phyloP scores from a whole-genome alignment of 116 monocot genomes.

The Trichopus zeylanicus region DNA sequence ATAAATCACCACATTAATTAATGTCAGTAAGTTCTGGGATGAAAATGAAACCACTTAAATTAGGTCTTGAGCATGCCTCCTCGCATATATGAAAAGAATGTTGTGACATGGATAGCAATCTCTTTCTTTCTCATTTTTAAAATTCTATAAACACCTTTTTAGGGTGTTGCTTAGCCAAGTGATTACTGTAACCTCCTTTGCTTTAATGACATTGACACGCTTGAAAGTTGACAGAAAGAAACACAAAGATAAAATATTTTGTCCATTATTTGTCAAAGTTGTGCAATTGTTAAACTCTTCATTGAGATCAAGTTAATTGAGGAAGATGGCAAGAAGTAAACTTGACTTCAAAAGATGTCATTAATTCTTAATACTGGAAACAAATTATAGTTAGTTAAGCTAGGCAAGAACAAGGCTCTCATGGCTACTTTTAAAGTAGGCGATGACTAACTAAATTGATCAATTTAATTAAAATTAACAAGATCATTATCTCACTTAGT shows the following conservation, averaged over 20 bases:
- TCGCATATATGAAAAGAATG: not conserved
- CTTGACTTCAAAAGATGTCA: too few species aligned
- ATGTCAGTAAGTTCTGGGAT: not conserved
- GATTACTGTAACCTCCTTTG: not conserved
- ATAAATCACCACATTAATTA: not conserved
- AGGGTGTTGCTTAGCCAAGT: not conserved
- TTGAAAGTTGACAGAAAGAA: too few species aligned
- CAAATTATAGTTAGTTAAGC: too few species aligned
- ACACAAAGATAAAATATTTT: not conserved
- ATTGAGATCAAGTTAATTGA: too few species aligned
- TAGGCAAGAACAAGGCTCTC: too few species aligned
- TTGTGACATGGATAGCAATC: not conserved
- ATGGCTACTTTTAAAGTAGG: not conserved
- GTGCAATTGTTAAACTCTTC: not conserved
- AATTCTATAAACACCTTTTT: not conserved
- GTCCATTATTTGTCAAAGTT: not conserved
- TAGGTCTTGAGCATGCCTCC: not conserved
- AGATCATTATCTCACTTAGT: constrained; percentile 1
- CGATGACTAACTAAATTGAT: too few species aligned
- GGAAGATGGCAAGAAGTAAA: too few species aligned
- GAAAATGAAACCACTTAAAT: not conserved
- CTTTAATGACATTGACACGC: not conserved
- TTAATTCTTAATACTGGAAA: too few species aligned
- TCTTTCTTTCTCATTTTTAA: not conserved
- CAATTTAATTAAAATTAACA: not conserved